These are phyloP conservation scores for Yarrowia porcina DNA, from an alignment of 805 yeast species.

Conservation along the genomic window DNA sequence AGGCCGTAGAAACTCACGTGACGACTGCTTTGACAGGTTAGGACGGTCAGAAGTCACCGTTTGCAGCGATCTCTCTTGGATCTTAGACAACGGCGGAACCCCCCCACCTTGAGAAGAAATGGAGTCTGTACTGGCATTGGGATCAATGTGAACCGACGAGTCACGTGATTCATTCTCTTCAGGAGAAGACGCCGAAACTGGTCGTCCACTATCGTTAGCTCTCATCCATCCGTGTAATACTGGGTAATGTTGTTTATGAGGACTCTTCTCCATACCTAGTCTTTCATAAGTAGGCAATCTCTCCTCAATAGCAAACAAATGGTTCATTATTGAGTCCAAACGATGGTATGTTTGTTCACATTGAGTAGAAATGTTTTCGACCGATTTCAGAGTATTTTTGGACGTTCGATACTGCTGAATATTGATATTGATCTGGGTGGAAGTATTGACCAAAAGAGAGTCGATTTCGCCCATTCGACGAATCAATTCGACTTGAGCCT, in stretches of 20 bases:
- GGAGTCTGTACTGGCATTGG: slow-evolving; percentile 5
- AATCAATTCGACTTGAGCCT: slow-evolving; percentile 28
- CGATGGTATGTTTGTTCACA: slow-evolving; percentile 25
- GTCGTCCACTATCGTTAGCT: not conserved
- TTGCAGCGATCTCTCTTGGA: not conserved
- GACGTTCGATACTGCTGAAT: not conserved
- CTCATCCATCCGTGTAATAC: slow-evolving; percentile 36
- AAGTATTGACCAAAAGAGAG: slow-evolving; percentile 24
- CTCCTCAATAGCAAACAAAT: slow-evolving; percentile 36
- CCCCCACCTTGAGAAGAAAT: not conserved
- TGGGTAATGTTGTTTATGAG: slow-evolving; percentile 47
- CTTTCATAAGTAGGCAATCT: slow-evolving; percentile 41
- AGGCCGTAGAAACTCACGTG: not conserved
- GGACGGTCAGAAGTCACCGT: not conserved
- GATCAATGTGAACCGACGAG: too few relatives aligned
- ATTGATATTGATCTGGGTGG: slow-evolving; percentile 26
- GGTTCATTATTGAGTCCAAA: not conserved
- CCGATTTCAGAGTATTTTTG: slow-evolving; percentile 13
- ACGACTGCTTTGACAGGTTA: not conserved
- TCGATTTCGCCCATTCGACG: slow-evolving; percentile 30
- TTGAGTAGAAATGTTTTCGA: slow-evolving; percentile 24
- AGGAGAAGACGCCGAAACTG: not conserved
- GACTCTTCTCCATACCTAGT: slow-evolving; percentile 39
- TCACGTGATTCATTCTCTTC: too few relatives aligned
- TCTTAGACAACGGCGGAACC: not conserved